These are phyloP conservation scores for Elsinoe perseae DNA, from an alignment of 2,329 filamentous ascomycete species.

Conservation along the genomic window DNA sequence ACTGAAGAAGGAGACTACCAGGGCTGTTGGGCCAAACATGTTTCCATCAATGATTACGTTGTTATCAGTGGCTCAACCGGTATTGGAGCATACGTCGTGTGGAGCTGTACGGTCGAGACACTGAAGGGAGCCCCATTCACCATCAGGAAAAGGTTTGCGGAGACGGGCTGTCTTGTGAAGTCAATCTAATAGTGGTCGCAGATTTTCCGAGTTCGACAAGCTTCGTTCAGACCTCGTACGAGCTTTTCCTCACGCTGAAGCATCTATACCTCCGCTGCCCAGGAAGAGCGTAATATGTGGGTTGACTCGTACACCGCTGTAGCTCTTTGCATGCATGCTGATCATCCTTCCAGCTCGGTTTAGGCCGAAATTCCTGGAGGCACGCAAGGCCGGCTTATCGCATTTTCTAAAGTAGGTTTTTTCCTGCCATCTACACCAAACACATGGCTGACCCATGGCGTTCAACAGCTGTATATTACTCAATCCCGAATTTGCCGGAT, in stretches of 20 bases:
- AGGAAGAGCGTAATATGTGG: conserved; percentile 85
- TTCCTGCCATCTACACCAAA: conserved; percentile 12
- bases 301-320: conserved; percentile 22
- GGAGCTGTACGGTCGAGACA: conserved; percentile 83
- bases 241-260: conserved; percentile 77
- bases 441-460: conserved; percentile 15
- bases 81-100: conserved; percentile 87
- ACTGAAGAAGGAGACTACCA: conserved; percentile 52
- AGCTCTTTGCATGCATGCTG: background rate
- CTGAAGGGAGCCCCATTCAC: conserved; percentile 49
- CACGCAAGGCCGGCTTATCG: conserved; percentile 69
- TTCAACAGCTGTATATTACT: conserved; percentile 70
- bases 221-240: conserved; percentile 64
- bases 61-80: conserved; percentile 52
- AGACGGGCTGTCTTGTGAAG: background rate
- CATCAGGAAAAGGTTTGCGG: conserved; percentile 44
- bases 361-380: conserved; percentile 75
- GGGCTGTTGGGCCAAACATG: conserved; percentile 55
- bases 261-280: conserved; percentile 80
- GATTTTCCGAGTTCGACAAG: conserved; percentile 91
- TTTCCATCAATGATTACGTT: conserved; percentile 55
- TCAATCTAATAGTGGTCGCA: conserved; percentile 19
- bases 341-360: conserved; percentile 49
- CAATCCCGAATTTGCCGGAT: conserved; percentile 88
- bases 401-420: conserved; percentile 82